These are phyloP conservation scores for Hypoxylon cercidicola DNA, from an alignment of 495 filamentous ascomycete species.

Conservation along the genomic window DNA sequence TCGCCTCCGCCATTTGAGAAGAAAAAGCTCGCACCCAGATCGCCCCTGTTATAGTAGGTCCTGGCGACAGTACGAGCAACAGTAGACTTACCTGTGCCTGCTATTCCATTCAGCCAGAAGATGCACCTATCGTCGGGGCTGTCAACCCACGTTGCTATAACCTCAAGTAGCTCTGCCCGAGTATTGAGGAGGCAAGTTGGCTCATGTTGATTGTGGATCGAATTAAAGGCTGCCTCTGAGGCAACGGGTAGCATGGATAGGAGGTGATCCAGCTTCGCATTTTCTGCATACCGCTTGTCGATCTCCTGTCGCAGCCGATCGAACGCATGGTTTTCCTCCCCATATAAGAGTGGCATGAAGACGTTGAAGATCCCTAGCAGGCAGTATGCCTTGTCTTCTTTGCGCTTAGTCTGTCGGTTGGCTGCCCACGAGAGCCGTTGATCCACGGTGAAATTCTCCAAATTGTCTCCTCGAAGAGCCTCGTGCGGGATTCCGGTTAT, in stretches of 20 bases:
- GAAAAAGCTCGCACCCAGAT: slow-evolving; percentile 59
- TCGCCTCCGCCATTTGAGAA: slow-evolving; percentile 62
- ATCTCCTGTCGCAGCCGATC: slow-evolving; percentile 30
- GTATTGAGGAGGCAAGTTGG: slow-evolving; percentile 43
- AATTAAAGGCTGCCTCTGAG: slow-evolving; percentile 42
- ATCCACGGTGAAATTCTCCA: slow-evolving; percentile 11
- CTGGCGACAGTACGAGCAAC: slow-evolving; percentile 54
- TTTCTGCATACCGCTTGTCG: too few relatives aligned
- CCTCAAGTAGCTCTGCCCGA: slow-evolving; percentile 40
- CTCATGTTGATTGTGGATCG: slow-evolving; percentile 42
- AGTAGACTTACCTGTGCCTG: slow-evolving; percentile 60
- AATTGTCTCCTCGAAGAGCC: too few relatives aligned
- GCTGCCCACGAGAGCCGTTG: slow-evolving; percentile 38
- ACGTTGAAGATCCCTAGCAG: slow-evolving; percentile 41
- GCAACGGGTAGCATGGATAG: slow-evolving; percentile 21
- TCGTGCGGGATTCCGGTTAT: too few relatives aligned
- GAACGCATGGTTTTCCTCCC: slow-evolving; percentile 33
- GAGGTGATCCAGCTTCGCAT: too few relatives aligned
- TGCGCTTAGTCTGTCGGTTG: slow-evolving; percentile 28
- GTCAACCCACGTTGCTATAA: slow-evolving; percentile 29
- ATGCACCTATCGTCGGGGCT: slow-evolving; percentile 34
- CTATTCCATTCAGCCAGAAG: slow-evolving; percentile 58
- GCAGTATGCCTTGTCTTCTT: slow-evolving; percentile 42
- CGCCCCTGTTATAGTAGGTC: slow-evolving; percentile 14
- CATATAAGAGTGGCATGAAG: slow-evolving; percentile 43